phyloP scores from a whole-genome alignment of 2,329 filamentous ascomycete genomes.

The Hymenoscyphus albidus region DNA sequence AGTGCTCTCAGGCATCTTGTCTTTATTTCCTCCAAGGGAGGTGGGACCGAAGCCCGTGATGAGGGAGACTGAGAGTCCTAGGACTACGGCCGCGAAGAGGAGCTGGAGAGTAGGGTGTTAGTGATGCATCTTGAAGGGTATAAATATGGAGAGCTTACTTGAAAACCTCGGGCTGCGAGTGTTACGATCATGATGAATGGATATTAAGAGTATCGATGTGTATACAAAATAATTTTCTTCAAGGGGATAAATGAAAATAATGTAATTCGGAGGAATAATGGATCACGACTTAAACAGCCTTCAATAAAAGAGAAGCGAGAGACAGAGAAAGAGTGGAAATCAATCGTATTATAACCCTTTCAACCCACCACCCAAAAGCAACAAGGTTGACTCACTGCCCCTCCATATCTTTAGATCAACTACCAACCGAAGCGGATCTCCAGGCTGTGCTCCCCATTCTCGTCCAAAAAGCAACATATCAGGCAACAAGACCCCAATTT shows the following conservation, averaged over 20 bases:
- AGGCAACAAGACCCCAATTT: conserved; percentile 6
- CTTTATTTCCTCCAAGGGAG: background rate
- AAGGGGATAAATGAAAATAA: background rate
- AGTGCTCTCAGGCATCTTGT: conserved; percentile 14
- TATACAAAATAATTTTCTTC: background rate
- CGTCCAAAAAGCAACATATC: background rate
- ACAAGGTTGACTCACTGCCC: background rate
- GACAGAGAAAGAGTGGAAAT: background rate
- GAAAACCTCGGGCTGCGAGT: conserved; percentile 21
- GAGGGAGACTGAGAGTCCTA: conserved; percentile 27
- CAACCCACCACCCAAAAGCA: background rate
- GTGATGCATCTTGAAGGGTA: background rate
- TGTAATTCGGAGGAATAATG: background rate
- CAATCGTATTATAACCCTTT: background rate
- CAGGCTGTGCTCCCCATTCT: conserved; percentile 14
- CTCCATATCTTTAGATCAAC: conserved; percentile 6
- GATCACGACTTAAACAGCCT: background rate
- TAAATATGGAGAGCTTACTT: conserved; percentile 13
- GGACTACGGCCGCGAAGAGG: conserved; percentile 25
- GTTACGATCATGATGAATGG: conserved; percentile 26
- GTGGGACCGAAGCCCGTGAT: conserved; percentile 25
- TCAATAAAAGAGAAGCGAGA: background rate
- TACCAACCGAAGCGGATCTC: conserved; percentile 10
- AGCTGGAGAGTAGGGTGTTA: conserved; percentile 16
- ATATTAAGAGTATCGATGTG: background rate